A percentile compares a stretch with the other conserved stretches of the same genome.
phyloP scores from a whole-genome alignment of 495 filamentous ascomycete genomes.

The Rusavskia elegans region DNA sequence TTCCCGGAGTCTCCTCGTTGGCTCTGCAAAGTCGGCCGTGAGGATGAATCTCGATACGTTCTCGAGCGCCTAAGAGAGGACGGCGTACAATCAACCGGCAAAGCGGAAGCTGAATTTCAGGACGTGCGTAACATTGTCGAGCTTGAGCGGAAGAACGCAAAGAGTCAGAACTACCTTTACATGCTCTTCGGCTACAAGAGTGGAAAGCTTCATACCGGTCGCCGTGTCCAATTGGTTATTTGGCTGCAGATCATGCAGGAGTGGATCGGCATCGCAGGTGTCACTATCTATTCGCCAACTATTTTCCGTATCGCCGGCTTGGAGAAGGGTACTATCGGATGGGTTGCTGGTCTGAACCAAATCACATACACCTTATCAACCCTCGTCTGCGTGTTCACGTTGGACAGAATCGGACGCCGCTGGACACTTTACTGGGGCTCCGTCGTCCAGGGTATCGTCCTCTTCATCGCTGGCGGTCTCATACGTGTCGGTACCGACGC shows the following conservation, averaged over 20 bases:
- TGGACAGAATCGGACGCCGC: constrained; percentile 52
- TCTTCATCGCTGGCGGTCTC: constrained; percentile 41
- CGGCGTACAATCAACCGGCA: constrained; percentile 29
- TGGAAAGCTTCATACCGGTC: constrained; percentile 44
- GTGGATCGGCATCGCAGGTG: constrained; percentile 54
- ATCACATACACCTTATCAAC: constrained; percentile 43
- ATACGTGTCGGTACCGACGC: constrained; percentile 33
- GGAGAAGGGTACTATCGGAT: constrained; percentile 37
- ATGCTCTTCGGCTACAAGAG: constrained; percentile 49
- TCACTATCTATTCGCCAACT: constrained; percentile 25
- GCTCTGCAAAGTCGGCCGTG: constrained; percentile 36
- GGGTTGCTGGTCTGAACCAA: constrained; percentile 55
- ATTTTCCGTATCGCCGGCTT: constrained; percentile 53
- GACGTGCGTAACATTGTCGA: constrained; percentile 45
- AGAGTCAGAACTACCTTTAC: constrained; percentile 36
- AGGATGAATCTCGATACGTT: constrained; percentile 36
- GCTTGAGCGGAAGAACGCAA: constrained; percentile 32
- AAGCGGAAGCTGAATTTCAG: constrained; percentile 43
- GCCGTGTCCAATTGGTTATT: constrained; percentile 50
- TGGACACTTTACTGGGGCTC: constrained; percentile 57
- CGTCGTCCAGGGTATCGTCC: constrained; percentile 43
- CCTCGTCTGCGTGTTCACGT: constrained; percentile 49
- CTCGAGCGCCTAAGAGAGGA: constrained; percentile 40
- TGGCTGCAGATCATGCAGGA: constrained; percentile 62
- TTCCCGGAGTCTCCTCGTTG: constrained; percentile 47